phyloP scores from a whole-genome alignment of 441 rosid species.

The Populus trichocarpa region DNA sequence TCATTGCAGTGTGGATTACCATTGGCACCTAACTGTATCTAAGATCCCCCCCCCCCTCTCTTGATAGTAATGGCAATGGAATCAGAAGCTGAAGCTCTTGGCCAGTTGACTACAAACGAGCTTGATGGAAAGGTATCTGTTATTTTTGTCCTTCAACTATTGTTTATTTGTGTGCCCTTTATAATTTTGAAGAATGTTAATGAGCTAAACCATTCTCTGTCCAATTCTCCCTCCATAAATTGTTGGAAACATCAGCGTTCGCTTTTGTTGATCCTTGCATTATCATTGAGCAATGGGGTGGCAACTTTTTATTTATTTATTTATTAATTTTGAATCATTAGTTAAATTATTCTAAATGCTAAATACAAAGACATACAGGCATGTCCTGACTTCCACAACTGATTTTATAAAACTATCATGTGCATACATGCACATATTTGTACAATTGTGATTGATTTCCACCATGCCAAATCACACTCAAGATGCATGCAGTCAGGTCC shows the following conservation, averaged over 20 bases:
- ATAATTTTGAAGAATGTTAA: not conserved
- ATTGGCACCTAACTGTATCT: slow-evolving; percentile 7
- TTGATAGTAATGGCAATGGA: slow-evolving; percentile 68
- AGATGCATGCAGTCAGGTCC: not conserved
- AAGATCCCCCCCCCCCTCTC: not conserved
- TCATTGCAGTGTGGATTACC: not conserved
- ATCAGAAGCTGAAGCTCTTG: slow-evolving; percentile 73
- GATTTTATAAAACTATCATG: not conserved
- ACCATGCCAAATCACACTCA: not conserved
- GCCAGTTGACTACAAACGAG: slow-evolving; percentile 62
- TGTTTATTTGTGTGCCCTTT: not conserved
- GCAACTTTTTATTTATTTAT: not conserved
- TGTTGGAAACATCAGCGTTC: not conserved
- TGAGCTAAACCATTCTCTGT: not conserved
- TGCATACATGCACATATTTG: not conserved
- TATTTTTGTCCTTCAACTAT: slow-evolving; percentile 3
- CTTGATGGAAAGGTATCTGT: slow-evolving; percentile 66
- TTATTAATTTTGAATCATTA: no score
- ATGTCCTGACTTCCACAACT: not conserved
- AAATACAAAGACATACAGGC: not conserved
- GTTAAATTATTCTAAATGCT: not conserved
- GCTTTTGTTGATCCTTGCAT: not conserved
- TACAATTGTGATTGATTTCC: not conserved
- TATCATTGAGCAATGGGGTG: not conserved
- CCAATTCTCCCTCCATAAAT: not conserved